Conservation (phyloP, 2,329 filamentous ascomycete species). For the Colletotrichum sp. region DNA sequence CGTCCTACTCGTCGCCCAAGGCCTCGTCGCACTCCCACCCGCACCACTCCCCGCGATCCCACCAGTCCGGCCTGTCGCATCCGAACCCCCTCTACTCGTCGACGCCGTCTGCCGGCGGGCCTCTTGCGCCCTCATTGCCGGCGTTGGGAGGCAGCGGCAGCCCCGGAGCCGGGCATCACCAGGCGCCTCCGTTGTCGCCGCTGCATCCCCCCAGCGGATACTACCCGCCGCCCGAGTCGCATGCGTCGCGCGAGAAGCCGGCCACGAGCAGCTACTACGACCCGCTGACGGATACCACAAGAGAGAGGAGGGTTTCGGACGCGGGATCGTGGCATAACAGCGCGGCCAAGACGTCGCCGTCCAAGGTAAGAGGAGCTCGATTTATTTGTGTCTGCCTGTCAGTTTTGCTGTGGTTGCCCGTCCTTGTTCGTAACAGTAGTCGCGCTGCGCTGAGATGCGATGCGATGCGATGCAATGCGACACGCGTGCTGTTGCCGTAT, state of each 20-base stretch:
- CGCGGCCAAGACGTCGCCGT: slow-evolving; percentile 45
- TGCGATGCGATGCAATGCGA: not conserved
- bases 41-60: slow-evolving; percentile 30
- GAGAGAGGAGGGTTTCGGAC: slow-evolving; percentile 52
- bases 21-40: slow-evolving; percentile 27
- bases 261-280: slow-evolving; percentile 57
- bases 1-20: slow-evolving; percentile 30
- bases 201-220: slow-evolving; percentile 49
- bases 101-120: slow-evolving; percentile 22
- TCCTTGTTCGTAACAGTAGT: not conserved
- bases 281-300: slow-evolving; percentile 55
- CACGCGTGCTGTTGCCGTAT: not conserved
- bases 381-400: slow-evolving; percentile 11
- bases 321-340: slow-evolving; percentile 47
- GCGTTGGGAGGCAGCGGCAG: slow-evolving; percentile 23
- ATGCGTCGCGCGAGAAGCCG: slow-evolving; percentile 43
- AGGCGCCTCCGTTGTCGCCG: slow-evolving; percentile 41
- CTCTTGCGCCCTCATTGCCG: slow-evolving; percentile 22
- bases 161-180: slow-evolving; percentile 22
- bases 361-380: slow-evolving; percentile 48
- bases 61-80: slow-evolving; percentile 23
- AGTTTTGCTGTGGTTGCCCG: not conserved
- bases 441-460: not conserved
- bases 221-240: slow-evolving; percentile 37
- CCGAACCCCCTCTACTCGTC: slow-evolving; percentile 42